Percentiles rank a stretch among this genome's conserved stretches.
phyloP scores from a whole-genome alignment of 805 yeast genomes.

The Wickerhamomyces alni region DNA sequence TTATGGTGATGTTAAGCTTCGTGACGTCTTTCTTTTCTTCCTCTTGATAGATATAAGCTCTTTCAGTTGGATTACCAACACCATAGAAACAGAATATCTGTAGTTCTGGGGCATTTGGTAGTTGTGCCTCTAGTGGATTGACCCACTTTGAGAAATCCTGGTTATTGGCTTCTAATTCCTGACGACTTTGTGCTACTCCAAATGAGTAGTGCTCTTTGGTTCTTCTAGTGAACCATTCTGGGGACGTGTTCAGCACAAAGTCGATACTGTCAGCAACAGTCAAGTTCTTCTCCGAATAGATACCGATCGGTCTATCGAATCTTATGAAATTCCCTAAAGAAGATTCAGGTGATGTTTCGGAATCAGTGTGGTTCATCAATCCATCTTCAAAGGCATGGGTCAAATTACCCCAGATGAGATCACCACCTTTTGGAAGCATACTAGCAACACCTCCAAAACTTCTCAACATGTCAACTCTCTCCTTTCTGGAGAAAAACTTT shows the following conservation, averaged over 20 bases:
- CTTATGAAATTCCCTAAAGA: slow-evolving; percentile 73
- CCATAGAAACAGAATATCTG: slow-evolving; percentile 89
- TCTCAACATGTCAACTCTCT: slow-evolving; percentile 78
- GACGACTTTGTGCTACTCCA: slow-evolving; percentile 59
- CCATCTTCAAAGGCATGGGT: slow-evolving; percentile 67
- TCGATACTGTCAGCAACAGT: slow-evolving; percentile 68
- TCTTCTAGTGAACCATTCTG: slow-evolving; percentile 68
- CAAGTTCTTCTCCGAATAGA: slow-evolving; percentile 42
- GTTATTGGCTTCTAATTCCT: slow-evolving; percentile 60
- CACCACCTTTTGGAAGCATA: slow-evolving; percentile 97
- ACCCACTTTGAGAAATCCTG: slow-evolving; percentile 78
- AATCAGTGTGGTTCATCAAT: slow-evolving; percentile 25
- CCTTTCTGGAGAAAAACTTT: slow-evolving; percentile 84
- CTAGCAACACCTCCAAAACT: slow-evolving; percentile 93
- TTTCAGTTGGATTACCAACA: slow-evolving; percentile 93
- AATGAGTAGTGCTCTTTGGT: slow-evolving; percentile 67
- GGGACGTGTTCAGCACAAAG: slow-evolving; percentile 55
- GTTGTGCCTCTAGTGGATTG: slow-evolving; percentile 88
- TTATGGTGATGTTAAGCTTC: slow-evolving; percentile 67
- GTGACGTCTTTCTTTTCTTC: slow-evolving; percentile 46
- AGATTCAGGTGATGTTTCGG: slow-evolving; percentile 23
- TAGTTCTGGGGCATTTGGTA: slow-evolving; percentile 93
- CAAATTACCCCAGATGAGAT: slow-evolving; percentile 77
- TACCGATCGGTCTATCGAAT: slow-evolving; percentile 43
- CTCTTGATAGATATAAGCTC: slow-evolving; percentile 82